Evolutionary conservation across 306 rosid genomes (phyloP).

Genomic region (Castanospermum australe): DNA sequence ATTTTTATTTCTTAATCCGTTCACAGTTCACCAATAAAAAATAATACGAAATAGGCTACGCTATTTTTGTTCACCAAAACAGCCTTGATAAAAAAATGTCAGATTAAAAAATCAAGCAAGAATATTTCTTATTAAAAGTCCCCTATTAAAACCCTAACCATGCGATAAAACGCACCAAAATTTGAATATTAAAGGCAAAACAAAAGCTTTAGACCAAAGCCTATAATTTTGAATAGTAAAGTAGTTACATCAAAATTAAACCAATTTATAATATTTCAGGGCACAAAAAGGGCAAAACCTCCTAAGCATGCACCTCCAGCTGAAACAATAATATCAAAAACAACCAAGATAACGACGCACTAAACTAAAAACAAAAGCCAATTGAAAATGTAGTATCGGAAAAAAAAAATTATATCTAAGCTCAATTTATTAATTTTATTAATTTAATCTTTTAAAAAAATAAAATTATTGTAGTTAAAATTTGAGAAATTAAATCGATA

Average conservation of each 20-base stretch:
- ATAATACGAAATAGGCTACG: background rate
- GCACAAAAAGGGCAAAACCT: background rate
- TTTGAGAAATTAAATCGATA: too few species aligned
- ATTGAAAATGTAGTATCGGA: background rate
- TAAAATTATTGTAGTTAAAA: too few species aligned
- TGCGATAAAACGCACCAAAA: background rate
- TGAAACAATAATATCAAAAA: background rate
- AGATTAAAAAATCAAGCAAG: background rate
- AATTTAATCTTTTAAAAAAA: too few species aligned
- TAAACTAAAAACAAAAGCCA: background rate
- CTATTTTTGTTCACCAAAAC: background rate
- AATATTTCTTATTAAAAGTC: background rate
- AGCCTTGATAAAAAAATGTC: background rate
- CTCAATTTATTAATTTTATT: too few species aligned
- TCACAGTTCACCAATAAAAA: background rate
- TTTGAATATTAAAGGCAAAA: background rate
- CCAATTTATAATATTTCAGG: background rate
- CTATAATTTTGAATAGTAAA: background rate
- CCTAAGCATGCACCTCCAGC: background rate
- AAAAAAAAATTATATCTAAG: background rate
- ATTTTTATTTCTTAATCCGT: background rate
- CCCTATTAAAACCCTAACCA: conserved; percentile 27
- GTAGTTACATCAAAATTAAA: background rate
- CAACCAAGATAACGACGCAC: background rate
- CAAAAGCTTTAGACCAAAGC: background rate